Evolutionary conservation across 495 filamentous ascomycete genomes (phyloP).

Genomic region (Aspergillus sclerotioniger): DNA sequence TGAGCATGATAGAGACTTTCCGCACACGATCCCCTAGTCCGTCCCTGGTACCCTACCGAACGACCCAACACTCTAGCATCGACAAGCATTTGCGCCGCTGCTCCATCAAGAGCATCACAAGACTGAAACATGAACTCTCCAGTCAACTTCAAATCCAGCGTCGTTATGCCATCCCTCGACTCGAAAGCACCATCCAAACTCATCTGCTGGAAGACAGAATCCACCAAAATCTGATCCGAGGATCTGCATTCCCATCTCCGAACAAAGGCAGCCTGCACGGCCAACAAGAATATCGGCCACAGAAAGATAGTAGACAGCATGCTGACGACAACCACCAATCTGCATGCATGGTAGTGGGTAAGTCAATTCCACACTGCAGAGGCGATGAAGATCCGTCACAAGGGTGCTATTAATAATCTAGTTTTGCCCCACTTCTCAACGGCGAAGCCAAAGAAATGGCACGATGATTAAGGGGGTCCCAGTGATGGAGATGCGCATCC

Average conservation of each 20-base stretch:
- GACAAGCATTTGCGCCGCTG: not conserved
- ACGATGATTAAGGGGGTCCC: no score
- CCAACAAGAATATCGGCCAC: not conserved
- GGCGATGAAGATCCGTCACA: no score
- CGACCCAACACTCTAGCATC: constrained; percentile 11
- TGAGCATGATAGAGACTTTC: not conserved
- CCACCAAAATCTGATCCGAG: not conserved
- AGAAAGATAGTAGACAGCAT: not conserved
- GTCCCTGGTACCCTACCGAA: not conserved
- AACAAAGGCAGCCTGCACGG: not conserved
- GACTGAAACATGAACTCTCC: constrained; percentile 1
- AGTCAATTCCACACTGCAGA: no score
- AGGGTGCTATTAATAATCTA: no score
- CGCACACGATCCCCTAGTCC: not conserved
- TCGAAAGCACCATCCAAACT: not conserved
- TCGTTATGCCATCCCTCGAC: not conserved
- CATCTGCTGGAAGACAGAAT: not conserved
- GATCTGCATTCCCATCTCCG: not conserved
- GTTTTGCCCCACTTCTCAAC: no score
- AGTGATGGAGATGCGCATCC: no score
- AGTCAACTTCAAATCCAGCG: constrained; percentile 5
- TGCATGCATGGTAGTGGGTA: no score
- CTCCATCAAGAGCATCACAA: constrained; percentile 11
- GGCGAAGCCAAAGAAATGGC: no score
- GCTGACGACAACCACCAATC: not conserved